Percentiles rank a stretch among this genome's conserved stretches.
Conservation (phyloP, 2,329 filamentous ascomycete species). For the Colletotrichum caudatum region DNA sequence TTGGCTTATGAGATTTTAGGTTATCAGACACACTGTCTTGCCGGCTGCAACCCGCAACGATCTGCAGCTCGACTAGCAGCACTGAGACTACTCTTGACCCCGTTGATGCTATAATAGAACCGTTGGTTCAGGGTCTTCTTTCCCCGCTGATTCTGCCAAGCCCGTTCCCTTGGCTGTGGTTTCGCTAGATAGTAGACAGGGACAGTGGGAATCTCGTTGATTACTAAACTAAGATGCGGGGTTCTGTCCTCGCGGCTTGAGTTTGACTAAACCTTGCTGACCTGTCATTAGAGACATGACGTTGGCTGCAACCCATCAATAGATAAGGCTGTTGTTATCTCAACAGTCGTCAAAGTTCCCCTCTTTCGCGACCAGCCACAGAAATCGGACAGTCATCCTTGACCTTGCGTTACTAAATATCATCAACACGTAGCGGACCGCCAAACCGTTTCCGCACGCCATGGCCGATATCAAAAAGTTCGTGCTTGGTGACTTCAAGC, state of each 20-base stretch:
- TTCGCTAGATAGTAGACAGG: too few species aligned
- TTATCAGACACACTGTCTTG: not conserved
- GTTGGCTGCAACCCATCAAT: not conserved
- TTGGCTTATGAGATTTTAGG: not conserved
- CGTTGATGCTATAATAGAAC: too few species aligned
- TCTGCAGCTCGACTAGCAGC: too few species aligned
- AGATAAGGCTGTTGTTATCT: conserved; percentile 7
- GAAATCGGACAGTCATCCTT: not conserved
- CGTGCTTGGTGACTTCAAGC: conserved; percentile 73
- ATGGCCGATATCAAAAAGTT: conserved; percentile 57
- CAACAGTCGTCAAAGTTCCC: not conserved
- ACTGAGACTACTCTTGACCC: too few species aligned
- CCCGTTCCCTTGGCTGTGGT: too few species aligned
- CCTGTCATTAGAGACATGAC: not conserved
- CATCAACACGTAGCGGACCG: not conserved
- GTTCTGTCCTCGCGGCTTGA: conserved; percentile 3
- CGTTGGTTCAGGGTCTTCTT: too few species aligned
- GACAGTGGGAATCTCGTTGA: too few species aligned
- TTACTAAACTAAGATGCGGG: conserved; percentile 3
- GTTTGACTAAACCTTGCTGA: not conserved
- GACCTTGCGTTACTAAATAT: not conserved
- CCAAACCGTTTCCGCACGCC: not conserved
- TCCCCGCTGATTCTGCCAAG: too few species aligned
- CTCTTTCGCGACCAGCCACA: not conserved
- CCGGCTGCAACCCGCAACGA: too few species aligned